Evolutionary conservation across 2,329 filamentous ascomycete species (phyloP).

Genomic region (Cladosporium sp.): DNA sequence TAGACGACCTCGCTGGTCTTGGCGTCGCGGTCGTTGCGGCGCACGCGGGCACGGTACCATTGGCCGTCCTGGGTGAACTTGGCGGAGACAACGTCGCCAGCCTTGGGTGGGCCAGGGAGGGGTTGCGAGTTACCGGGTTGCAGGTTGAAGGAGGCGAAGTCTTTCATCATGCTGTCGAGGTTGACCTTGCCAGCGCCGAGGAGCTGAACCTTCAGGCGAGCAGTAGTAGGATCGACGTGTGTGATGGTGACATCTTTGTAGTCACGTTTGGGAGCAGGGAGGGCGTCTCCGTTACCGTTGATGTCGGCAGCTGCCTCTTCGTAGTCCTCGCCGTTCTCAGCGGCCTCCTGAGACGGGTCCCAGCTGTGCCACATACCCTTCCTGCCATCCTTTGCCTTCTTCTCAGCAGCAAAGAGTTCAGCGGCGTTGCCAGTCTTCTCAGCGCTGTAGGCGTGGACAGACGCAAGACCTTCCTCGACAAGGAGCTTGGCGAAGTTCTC

Average conservation of each 20-base stretch:
- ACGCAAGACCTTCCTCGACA: conserved; percentile 89
- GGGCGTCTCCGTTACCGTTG: conserved; percentile 53
- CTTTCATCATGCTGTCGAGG: conserved; percentile 82
- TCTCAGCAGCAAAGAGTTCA: conserved; percentile 85
- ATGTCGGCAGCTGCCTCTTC: conserved; percentile 51
- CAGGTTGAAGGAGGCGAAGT: conserved; percentile 88
- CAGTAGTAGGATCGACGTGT: conserved; percentile 75
- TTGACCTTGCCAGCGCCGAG: conserved; percentile 83
- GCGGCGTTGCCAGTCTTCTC: conserved; percentile 89
- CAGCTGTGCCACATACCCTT: conserved; percentile 94
- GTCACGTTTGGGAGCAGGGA: conserved; percentile 70
- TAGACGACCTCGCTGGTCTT: conserved; percentile 91
- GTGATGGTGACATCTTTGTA: conserved; percentile 95
- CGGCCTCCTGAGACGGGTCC: conserved; percentile 83
- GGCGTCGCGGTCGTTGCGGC: conserved; percentile 86
- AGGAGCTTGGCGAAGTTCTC: conserved; percentile 94
- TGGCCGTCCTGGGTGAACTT: conserved; percentile 86
- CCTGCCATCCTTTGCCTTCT: conserved; percentile 81
- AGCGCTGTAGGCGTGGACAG: conserved; percentile 91
- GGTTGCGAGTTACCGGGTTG: conserved; percentile 77
- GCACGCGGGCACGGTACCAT: conserved; percentile 92
- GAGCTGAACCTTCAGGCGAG: conserved; percentile 86
- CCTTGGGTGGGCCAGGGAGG: conserved; percentile 76
- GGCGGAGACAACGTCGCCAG: conserved; percentile 87
- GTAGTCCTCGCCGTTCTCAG: conserved; percentile 47